Evolutionary conservation across 2,329 filamentous ascomycete genomes (phyloP).

Genomic region (Curvularia spicifera): DNA sequence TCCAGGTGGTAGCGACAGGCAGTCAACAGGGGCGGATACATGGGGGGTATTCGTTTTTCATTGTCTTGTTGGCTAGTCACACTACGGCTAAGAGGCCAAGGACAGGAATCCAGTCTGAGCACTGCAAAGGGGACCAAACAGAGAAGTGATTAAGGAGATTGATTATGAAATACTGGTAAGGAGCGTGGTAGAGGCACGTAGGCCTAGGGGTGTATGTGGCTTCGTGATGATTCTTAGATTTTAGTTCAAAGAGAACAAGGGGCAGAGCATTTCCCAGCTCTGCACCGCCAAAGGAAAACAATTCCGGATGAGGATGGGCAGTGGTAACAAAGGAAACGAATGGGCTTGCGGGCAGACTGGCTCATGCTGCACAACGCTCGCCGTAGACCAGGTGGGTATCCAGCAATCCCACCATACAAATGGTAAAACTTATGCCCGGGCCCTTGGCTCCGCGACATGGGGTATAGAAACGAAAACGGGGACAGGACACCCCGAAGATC

Average conservation of each 20-base stretch:
- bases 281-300: constrained; percentile 35
- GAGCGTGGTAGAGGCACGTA: constrained; percentile 37
- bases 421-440: constrained; percentile 31
- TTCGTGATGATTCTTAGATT: constrained; percentile 46
- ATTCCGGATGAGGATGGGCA: constrained; percentile 43
- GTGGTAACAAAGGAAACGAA: constrained; percentile 46
- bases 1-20: neutral
- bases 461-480: constrained; percentile 44
- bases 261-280: constrained; percentile 40
- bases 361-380: constrained; percentile 34
- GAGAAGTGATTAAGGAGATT: constrained; percentile 23
- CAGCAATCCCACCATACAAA: constrained; percentile 36
- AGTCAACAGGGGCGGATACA: neutral
- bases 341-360: constrained; percentile 37
- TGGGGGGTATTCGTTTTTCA: constrained; percentile 28
- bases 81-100: constrained; percentile 17
- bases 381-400: constrained; percentile 37
- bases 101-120: constrained; percentile 27
- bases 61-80: constrained; percentile 28
- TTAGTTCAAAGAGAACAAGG: constrained; percentile 30
- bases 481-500: constrained; percentile 29
- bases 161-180: constrained; percentile 31
- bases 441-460: constrained; percentile 28
- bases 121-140: constrained; percentile 21
- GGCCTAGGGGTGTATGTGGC: constrained; percentile 38